Evolutionary conservation across 1,284 basidiomycete species (phyloP).

Genomic region (Ustilago nuda): DNA sequence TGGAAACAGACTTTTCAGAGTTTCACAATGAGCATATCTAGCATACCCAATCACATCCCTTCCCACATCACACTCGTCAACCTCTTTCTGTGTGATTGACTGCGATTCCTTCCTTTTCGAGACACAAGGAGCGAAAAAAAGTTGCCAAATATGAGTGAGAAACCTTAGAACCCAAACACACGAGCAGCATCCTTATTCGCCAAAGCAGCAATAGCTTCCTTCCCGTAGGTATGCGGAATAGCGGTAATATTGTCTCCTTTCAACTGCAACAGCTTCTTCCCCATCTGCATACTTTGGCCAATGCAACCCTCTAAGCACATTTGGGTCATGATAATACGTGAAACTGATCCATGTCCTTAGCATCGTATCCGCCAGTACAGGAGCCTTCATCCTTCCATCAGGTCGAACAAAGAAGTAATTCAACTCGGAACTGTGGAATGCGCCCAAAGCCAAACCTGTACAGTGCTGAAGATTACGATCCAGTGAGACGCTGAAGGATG

Average conservation of each 20-base stretch:
- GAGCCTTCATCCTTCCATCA: conserved; percentile 30
- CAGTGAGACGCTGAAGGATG: too few relatives aligned
- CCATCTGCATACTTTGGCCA: conserved; percentile 34
- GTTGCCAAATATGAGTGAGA: too few relatives aligned
- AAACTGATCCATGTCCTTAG: conserved; percentile 39
- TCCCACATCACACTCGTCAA: neutral
- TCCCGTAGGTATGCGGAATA: conserved; percentile 39
- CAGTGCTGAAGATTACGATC: neutral
- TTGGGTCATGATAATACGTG: conserved; percentile 35
- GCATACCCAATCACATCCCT: neutral
- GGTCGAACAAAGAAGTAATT: conserved; percentile 34
- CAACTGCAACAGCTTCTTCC: conserved; percentile 27
- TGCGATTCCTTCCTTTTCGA: neutral
- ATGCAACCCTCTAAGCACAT: conserved; percentile 14
- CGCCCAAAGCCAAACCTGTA: conserved; percentile 22
- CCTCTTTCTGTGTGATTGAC: neutral
- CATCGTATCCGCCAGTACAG: conserved; percentile 27
- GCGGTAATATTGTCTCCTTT: conserved; percentile 40
- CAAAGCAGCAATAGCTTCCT: conserved; percentile 43
- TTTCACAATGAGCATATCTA: conserved; percentile 42
- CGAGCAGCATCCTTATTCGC: conserved; percentile 17
- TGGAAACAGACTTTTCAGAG: conserved; percentile 50
- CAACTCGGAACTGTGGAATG: conserved; percentile 30
- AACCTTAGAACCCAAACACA: conserved; percentile 35
- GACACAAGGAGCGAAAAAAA: neutral